phyloP scores from a whole-genome alignment of 257 asterid genomes.

The Solanum arcanum region DNA sequence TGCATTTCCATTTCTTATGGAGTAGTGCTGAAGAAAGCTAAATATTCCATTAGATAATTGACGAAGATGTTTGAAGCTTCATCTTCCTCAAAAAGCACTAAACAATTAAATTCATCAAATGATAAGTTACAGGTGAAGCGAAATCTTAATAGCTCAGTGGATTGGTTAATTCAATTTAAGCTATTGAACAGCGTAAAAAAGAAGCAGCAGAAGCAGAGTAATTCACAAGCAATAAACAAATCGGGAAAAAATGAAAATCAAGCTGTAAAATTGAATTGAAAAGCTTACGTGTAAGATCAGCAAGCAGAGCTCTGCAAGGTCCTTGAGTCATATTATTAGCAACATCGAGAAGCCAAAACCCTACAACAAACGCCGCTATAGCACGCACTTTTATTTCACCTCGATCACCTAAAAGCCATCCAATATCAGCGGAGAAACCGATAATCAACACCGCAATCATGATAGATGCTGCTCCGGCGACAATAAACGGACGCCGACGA shows the following conservation, averaged over 20 bases:
- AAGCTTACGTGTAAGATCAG: slow-evolving; percentile 65
- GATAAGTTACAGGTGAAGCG: background rate
- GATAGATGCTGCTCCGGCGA: slow-evolving; percentile 55
- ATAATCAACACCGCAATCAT: slow-evolving; percentile 55
- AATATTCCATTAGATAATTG: background rate
- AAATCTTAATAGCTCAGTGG: background rate
- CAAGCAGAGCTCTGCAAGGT: slow-evolving; percentile 84
- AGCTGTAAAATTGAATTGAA: background rate
- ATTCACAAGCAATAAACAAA: background rate
- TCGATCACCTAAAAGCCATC: slow-evolving; percentile 59
- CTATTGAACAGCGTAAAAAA: background rate
- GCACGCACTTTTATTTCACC: slow-evolving; percentile 41
- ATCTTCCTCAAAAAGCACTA: background rate
- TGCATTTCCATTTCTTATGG: background rate
- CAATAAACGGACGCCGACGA: slow-evolving; percentile 73
- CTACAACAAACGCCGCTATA: slow-evolving; percentile 48
- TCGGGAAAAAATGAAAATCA: background rate
- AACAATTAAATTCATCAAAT: background rate
- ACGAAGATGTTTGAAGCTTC: background rate
- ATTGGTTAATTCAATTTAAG: background rate
- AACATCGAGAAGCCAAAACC: slow-evolving; percentile 86
- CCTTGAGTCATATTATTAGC: slow-evolving; percentile 88
- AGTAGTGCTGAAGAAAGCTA: background rate
- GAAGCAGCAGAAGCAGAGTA: background rate
- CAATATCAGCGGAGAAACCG: slow-evolving; percentile 68